phyloP scores from a whole-genome alignment of 306 rosid species.

The Biancaea sappan region DNA sequence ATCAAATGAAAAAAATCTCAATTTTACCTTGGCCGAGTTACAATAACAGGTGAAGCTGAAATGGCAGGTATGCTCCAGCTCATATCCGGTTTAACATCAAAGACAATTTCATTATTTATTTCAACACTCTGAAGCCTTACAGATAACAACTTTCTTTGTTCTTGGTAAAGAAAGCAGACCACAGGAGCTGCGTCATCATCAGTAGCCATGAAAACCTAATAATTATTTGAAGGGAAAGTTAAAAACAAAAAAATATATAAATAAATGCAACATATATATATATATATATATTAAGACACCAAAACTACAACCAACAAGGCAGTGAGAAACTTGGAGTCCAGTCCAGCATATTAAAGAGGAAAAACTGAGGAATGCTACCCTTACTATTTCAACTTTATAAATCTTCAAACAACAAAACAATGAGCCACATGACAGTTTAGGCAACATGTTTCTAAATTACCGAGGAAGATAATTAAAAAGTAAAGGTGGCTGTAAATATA shows the following conservation, averaged over 20 bases:
- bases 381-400: conserved; percentile 10
- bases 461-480: conserved; percentile 5
- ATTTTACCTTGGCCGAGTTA: conserved; percentile 81
- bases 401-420: conserved; percentile 26
- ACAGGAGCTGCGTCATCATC: conserved; percentile 82
- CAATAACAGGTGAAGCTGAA: conserved; percentile 85
- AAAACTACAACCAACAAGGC: conserved; percentile 29
- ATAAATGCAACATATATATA: conserved; percentile 21
- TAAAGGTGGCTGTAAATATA: background rate
- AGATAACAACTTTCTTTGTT: conserved; percentile 78
- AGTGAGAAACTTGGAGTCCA: conserved; percentile 9
- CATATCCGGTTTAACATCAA: conserved; percentile 88
- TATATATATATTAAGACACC: too few species aligned
- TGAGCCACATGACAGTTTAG: background rate
- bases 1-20: conserved; percentile 1
- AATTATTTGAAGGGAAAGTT: conserved; percentile 43
- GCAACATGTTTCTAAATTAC: conserved; percentile 13
- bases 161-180: conserved; percentile 92
- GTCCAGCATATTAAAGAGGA: background rate
- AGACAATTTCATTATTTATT: conserved; percentile 80
- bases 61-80: conserved; percentile 94
- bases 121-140: conserved; percentile 85
- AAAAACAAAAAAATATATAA: conserved; percentile 31
- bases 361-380: background rate
- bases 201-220: conserved; percentile 81